A percentile compares a stretch with the other conserved stretches of the same genome.
Conservation (phyloP, 1,284 basidiomycete species). For the Peniophora sp. region DNA sequence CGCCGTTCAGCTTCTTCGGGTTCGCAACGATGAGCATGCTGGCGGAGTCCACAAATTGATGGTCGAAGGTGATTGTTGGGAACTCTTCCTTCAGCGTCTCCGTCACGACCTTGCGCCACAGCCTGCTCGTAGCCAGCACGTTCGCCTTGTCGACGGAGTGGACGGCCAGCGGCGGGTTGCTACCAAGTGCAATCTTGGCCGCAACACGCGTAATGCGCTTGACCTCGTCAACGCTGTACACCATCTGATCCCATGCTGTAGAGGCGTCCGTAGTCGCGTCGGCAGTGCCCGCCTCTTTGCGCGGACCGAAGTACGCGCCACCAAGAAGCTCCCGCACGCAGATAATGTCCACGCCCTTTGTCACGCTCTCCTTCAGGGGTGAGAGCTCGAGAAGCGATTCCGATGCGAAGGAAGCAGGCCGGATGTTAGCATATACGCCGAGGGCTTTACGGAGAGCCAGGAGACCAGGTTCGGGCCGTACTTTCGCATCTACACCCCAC, state of each 20-base stretch:
- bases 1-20: constrained; percentile 92
- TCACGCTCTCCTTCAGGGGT: constrained; percentile 88
- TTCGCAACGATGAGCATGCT: constrained; percentile 94
- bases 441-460: constrained; percentile 89
- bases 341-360: constrained; percentile 85
- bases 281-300: constrained; percentile 76
- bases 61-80: constrained; percentile 80
- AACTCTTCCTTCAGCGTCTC: constrained; percentile 81
- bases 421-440: constrained; percentile 96
- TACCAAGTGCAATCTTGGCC: constrained; percentile 82
- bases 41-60: constrained; percentile 93
- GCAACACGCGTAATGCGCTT: constrained; percentile 95
- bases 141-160: constrained; percentile 99
- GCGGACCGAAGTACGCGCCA: constrained; percentile 89
- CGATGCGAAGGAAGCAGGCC: constrained; percentile 92
- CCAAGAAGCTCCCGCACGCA: constrained; percentile 94
- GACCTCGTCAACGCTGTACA: constrained; percentile 89
- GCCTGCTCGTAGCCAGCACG: constrained; percentile 88
- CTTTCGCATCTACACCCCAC: constrained; percentile 88
- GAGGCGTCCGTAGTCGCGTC: constrained; percentile 51
- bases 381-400: constrained; percentile 84
- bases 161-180: constrained; percentile 82
- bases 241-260: constrained; percentile 85
- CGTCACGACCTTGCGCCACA: constrained; percentile 91
- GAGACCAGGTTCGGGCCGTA: constrained; percentile 94